phyloP scores from a whole-genome alignment of 1,284 basidiomycete species.

The Rhizoctonia solani region DNA sequence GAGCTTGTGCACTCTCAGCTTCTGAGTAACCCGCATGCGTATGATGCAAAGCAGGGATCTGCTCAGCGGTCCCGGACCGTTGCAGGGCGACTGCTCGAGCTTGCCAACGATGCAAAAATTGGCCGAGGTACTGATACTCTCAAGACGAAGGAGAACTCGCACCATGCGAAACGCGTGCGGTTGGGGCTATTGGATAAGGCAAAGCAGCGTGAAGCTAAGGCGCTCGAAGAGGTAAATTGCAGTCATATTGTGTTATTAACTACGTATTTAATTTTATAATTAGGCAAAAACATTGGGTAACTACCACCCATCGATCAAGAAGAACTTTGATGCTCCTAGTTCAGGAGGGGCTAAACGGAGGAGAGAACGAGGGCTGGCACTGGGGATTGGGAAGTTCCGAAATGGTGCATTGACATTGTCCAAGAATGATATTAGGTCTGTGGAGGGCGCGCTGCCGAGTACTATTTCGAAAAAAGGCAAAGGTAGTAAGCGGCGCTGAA shows the following conservation, averaged over 20 bases:
- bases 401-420: slow-evolving; percentile 13
- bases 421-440: slow-evolving; percentile 3
- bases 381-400: slow-evolving; percentile 31
- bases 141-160: slow-evolving; percentile 2
- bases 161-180: slow-evolving; percentile 24
- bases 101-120: slow-evolving; percentile 14
- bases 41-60: slow-evolving; percentile 2
- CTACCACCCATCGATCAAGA: slow-evolving; percentile 31
- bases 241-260: not conserved
- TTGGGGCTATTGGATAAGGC: slow-evolving; percentile 18
- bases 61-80: slow-evolving; percentile 2
- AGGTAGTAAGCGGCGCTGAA: slow-evolving; percentile 2
- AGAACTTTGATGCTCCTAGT: not conserved
- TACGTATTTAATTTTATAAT: not conserved
- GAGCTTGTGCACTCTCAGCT: slow-evolving; percentile 31
- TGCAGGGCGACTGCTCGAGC: slow-evolving; percentile 19
- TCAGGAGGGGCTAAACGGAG: slow-evolving; percentile 7
- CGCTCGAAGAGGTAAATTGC: slow-evolving; percentile 18
- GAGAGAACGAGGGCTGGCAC: slow-evolving; percentile 12
- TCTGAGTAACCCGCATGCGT: slow-evolving; percentile 19
- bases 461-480: not conserved
- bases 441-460: slow-evolving; percentile 8
- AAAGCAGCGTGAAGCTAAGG: slow-evolving; percentile 13
- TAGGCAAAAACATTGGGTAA: slow-evolving; percentile 30
- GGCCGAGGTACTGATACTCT: slow-evolving; percentile 17